These are phyloP conservation scores for Tetraselmis striata DNA, from an alignment of 139 green algal species.

Conservation along the genomic window DNA sequence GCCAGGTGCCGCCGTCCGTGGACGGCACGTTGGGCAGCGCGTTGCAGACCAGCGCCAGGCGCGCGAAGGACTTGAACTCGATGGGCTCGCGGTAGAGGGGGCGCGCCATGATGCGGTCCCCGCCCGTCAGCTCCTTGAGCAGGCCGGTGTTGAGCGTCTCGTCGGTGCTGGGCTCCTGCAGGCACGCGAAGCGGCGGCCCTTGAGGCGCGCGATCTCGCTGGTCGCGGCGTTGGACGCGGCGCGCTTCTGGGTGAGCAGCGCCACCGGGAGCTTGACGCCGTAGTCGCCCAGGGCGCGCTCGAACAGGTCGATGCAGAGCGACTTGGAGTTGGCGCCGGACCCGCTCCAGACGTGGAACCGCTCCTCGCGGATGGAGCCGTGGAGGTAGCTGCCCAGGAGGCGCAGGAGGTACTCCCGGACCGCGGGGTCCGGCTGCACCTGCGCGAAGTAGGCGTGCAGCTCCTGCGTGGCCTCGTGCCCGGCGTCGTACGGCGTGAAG, in stretches of 20 bases:
- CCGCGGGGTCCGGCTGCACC: no score
- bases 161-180: neutral
- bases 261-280: constrained; percentile 12
- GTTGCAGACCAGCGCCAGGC: constrained; percentile 19
- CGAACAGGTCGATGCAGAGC: constrained; percentile 1
- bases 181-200: neutral
- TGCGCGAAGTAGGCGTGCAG: no score
- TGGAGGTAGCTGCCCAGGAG: no score
- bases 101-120: neutral
- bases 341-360: constrained; percentile 14
- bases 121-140: constrained; percentile 1
- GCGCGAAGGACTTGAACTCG: constrained; percentile 16
- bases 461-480: no score
- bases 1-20: constrained; percentile 14
- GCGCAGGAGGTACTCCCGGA: no score
- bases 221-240: constrained; percentile 5
- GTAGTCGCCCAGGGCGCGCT: constrained; percentile 13
- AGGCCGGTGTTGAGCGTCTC: neutral
- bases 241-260: constrained; percentile 18
- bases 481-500: no score
- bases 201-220: constrained; percentile 11
- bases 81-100: neutral
- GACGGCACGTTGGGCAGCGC: constrained; percentile 10
- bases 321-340: constrained; percentile 11
- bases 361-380: no score